A percentile compares a stretch with the other conserved stretches of the same genome.
Evolutionary conservation across 768 basidiomycete species (phyloP).

Genomic region (Mycena capillaripes): DNA sequence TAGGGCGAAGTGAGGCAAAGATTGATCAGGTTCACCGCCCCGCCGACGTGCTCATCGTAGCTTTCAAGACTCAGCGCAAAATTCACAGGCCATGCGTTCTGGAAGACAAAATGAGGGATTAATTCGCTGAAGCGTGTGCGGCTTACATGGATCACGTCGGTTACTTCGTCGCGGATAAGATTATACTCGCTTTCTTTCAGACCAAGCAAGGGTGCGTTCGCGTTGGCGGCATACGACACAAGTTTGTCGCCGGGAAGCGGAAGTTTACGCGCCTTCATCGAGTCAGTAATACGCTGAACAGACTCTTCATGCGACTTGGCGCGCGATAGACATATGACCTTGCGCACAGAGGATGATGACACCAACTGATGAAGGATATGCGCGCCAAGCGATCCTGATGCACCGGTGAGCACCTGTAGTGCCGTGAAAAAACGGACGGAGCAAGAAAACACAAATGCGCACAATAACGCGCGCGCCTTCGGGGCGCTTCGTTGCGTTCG

Average conservation of each 20-base stretch:
- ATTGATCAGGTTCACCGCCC: slow-evolving; percentile 64
- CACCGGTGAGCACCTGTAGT: slow-evolving; percentile 62
- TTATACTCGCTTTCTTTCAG: slow-evolving; percentile 53
- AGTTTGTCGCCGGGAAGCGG: slow-evolving; percentile 44
- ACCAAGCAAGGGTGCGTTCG: slow-evolving; percentile 57
- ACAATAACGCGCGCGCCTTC: slow-evolving; percentile 35
- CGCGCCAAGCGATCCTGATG: slow-evolving; percentile 68
- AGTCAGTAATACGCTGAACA: slow-evolving; percentile 53
- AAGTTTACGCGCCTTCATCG: slow-evolving; percentile 55
- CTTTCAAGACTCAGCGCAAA: slow-evolving; percentile 61
- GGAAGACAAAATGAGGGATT: neutral
- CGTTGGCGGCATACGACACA: slow-evolving; percentile 58
- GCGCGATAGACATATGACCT: slow-evolving; percentile 66
- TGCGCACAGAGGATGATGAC: slow-evolving; percentile 49
- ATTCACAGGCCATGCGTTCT: slow-evolving; percentile 73
- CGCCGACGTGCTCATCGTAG: slow-evolving; percentile 58
- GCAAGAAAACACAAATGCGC: neutral
- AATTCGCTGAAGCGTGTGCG: slow-evolving; percentile 13
- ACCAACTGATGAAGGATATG: slow-evolving; percentile 64
- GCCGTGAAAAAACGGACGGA: neutral
- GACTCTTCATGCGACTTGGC: slow-evolving; percentile 62
- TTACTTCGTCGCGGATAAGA: slow-evolving; percentile 50
- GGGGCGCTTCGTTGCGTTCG: slow-evolving; percentile 27
- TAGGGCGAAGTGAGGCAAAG: slow-evolving; percentile 57
- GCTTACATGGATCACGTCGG: slow-evolving; percentile 61